Evolutionary conservation across 2,329 filamentous ascomycete species (phyloP), one percentile per base, ranked within the genome.

Genomic region (Ophiostoma perfectum): DNA sequence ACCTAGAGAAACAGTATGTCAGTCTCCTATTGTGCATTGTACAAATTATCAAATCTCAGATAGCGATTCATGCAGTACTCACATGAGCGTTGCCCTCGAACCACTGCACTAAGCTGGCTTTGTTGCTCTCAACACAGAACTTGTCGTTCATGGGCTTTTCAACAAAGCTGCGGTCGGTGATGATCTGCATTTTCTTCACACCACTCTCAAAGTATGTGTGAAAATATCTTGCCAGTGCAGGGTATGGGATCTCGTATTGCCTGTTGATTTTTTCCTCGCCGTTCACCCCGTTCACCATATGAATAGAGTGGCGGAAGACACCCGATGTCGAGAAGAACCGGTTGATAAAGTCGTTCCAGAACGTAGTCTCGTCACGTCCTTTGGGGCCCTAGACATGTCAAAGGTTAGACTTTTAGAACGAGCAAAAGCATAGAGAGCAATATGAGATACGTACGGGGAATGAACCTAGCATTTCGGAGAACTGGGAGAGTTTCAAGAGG

Each of bases 141-240:
- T 86, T 87, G 64, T 89, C 87, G 68, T 84, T 86, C 1, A 84
- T 81, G 9, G 82, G 79, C 66, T 81, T 82, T 71, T 89, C 86
- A 0, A 78, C 78, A 1, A 80, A 82, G 2, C 82, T 82, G 74
- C 87, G 88, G 73, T 96, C 93, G 74, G 96, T 84, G 36, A 93
- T 87, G 76, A 98, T 85, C 76, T 97, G 92, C 73, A 98, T 91
- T 67, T 88, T 91, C 73, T 86, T 90, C 68, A 97, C 88, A 6
- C 93, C 93, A 70, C 92, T 94, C 69, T 90, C 89, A 76, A 95
- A 97, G 74, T 96, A 90, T 0, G 92, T 93, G 74, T 90, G 88
- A 76, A 97, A 97, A 78, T 95, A 98, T 74, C 94, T 88, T 45
- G 94, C 87, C 63, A 99, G 82, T 0, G 91, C 91, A 3, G 93